Percentiles rank a stretch among this genome's conserved stretches.
Conservation (phyloP, 2,329 filamentous ascomycete genomes). For the Epichloe elymi region DNA sequence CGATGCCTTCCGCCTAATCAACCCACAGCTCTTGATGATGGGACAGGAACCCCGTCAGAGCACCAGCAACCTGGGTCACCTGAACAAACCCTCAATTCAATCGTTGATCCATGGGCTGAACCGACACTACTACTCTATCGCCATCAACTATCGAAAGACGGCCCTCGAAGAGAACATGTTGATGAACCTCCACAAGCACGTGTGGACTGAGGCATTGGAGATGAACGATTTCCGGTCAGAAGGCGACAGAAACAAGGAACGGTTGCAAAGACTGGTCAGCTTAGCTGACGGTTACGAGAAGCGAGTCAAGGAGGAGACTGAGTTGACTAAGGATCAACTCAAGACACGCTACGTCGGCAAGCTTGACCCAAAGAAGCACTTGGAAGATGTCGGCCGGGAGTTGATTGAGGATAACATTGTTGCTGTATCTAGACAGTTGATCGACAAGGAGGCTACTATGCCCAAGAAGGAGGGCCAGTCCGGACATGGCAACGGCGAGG, state of each 20-base stretch:
- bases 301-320: conserved; percentile 96
- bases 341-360: conserved; percentile 99
- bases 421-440: conserved; percentile 96
- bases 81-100: conserved; percentile 99
- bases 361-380: conserved; percentile 97
- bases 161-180: conserved; percentile 98
- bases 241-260: conserved; percentile 73
- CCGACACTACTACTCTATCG: conserved; percentile 98
- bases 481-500: conserved; percentile 39
- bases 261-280: conserved; percentile 73
- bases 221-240: conserved; percentile 93
- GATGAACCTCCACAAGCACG: conserved; percentile 99
- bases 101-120: conserved; percentile 96
- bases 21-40: conserved; percentile 94
- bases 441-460: conserved; percentile 95
- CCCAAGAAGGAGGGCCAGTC: conserved; percentile 52
- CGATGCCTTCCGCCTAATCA: conserved; percentile 96
- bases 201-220: conserved; percentile 94
- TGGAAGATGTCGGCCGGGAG: conserved; percentile 91
- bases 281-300: conserved; percentile 96
- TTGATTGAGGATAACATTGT: conserved; percentile 99
- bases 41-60: conserved; percentile 96
- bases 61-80: conserved; percentile 91
- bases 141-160: conserved; percentile 95
- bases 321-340: conserved; percentile 90